Conservation (phyloP, 768 basidiomycete species). For the Trametes sanguinea region DNA sequence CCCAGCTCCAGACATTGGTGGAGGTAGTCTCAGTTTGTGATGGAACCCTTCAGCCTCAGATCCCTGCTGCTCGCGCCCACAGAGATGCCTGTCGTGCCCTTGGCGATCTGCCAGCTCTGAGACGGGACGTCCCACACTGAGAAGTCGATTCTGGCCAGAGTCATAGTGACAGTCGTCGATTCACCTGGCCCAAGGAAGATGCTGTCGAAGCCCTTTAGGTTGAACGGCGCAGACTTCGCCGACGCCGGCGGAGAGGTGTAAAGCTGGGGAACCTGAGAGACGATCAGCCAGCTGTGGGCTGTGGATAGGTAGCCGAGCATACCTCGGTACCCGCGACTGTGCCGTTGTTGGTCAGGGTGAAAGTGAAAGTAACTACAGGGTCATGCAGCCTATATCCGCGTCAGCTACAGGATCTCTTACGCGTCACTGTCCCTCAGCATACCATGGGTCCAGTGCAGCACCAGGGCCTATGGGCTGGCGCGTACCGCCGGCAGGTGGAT, state of each 20-base stretch:
- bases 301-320: neutral
- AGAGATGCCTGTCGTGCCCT: slow-evolving; percentile 43
- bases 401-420: neutral
- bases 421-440: slow-evolving; percentile 11
- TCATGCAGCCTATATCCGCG: slow-evolving; percentile 31
- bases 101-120: slow-evolving; percentile 58
- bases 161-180: slow-evolving; percentile 47
- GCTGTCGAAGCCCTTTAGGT: slow-evolving; percentile 39
- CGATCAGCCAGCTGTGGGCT: no score
- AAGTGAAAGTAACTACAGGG: slow-evolving; percentile 34
- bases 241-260: slow-evolving; percentile 60
- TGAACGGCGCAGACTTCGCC: slow-evolving; percentile 35
- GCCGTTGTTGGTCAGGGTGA: slow-evolving; percentile 42
- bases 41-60: slow-evolving; percentile 47
- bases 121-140: slow-evolving; percentile 54
- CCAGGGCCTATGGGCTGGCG: slow-evolving; percentile 18
- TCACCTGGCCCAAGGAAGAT: slow-evolving; percentile 45
- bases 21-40: slow-evolving; percentile 23
- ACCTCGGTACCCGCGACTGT: slow-evolving; percentile 35
- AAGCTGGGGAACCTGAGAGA: slow-evolving; percentile 64
- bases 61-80: slow-evolving; percentile 38
- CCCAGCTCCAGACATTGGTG: no score
- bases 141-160: slow-evolving; percentile 52
- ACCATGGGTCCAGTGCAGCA: slow-evolving; percentile 25
- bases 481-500: slow-evolving; percentile 33